Base-by-base conservation (phyloP, 1,139 yeast species). In the Pichia sp. region DNA sequence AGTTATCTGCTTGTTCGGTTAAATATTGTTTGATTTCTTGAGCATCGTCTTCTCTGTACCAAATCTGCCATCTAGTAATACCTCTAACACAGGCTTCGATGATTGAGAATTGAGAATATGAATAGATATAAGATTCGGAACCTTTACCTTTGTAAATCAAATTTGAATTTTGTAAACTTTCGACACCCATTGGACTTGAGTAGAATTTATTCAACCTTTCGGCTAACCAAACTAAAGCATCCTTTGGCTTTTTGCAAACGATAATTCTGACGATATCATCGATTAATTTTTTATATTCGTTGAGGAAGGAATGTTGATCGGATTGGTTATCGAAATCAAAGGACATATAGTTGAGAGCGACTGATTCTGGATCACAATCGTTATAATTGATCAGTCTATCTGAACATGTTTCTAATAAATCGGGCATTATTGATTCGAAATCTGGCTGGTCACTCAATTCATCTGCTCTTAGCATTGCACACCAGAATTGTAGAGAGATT, bases 61-160 rank as follows among this genome's bases (percentile, higher is more conserved):
- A 91, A 27, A 90, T 84, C 59, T 90, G 82, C 98, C 99, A 93
- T 60, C 99, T 78, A n/a, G 94, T 82, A 34, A 94, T 85, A 34
- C 99, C 99, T 53, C 96, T 77, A 28, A 93, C 79, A 55, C 95
- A 85, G 37, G 96, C 85, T 66, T 93, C 99, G 34, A 90, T 88
- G 24, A 90, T 80, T 61, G 83, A 84, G 55, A 93, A 82, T 61
- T 91, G 97, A 0, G 96, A 79, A 48, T 84, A 77, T 0, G 96
- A 94, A 54, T 81, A 76, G 47, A 86, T 77, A 60, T 81, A 86
- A 4, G 93, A 83, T 40, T 87, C 81, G 15, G 85, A 80, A 45
- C 73, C 73, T 48, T 81, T 91, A 4, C 73, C 71, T 50, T 75
- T 73, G 44, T 73, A 75, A 45, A 76, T 79, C 49, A 88, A 66